Evolutionary conservation across 441 rosid genomes (phyloP).

Genomic region (Monsonia emarginata): DNA sequence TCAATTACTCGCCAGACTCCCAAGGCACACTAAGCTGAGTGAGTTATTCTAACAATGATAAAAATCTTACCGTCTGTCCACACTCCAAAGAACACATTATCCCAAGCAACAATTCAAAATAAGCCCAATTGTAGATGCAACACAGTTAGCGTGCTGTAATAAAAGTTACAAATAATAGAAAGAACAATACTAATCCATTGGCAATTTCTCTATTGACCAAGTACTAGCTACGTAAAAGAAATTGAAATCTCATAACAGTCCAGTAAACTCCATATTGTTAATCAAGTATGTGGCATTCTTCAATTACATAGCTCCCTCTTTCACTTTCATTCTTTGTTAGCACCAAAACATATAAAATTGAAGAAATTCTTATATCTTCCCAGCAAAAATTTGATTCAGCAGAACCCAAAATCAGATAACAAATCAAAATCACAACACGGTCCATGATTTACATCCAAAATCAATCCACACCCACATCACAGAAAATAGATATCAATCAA

Average conservation of each 20-base stretch:
- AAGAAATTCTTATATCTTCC: neutral
- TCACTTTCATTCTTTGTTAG: neutral
- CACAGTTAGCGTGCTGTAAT: neutral
- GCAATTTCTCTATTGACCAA: neutral
- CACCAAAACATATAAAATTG: neutral
- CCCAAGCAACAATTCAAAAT: neutral
- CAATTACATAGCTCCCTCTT: neutral
- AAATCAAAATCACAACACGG: neutral
- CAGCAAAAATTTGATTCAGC: constrained; percentile 1
- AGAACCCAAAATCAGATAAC: neutral
- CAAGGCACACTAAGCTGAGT: neutral
- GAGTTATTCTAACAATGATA: neutral
- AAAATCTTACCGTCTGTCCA: neutral
- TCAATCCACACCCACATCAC: constrained; percentile 3
- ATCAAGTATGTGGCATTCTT: constrained; percentile 1
- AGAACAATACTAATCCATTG: neutral
- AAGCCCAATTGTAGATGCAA: neutral
- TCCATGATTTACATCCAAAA: neutral
- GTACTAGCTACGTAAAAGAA: neutral
- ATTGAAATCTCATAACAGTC: constrained; percentile 2
- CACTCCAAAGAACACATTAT: neutral
- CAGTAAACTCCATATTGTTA: neutral
- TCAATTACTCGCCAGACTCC: neutral
- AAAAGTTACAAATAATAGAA: neutral
- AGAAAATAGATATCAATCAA: neutral